phyloP scores from a whole-genome alignment of 176 grass and related monocot genomes.

The Zizania latifolia region DNA sequence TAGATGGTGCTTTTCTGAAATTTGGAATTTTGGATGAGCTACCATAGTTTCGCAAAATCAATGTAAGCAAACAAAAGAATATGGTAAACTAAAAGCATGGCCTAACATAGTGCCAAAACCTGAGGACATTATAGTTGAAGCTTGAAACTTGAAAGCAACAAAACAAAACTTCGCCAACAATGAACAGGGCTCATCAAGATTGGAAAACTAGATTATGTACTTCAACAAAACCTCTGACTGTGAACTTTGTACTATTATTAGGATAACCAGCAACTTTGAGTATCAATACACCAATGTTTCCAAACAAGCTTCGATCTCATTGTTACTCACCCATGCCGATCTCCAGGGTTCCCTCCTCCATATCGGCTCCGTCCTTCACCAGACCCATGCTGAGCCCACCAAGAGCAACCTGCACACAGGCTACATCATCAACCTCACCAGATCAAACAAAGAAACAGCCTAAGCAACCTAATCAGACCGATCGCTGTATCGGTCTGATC shows the following conservation, averaged over 20 bases:
- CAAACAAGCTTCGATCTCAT: background rate
- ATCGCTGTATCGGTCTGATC: too few relatives aligned
- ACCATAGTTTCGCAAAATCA: background rate
- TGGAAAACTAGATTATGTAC: background rate
- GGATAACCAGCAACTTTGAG: background rate
- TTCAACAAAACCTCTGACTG: background rate
- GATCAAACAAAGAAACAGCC: background rate
- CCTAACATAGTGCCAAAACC: background rate
- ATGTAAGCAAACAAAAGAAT: background rate
- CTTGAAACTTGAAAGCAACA: too few relatives aligned
- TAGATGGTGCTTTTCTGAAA: background rate
- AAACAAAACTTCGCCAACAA: background rate
- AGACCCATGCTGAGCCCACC: conserved; percentile 53
- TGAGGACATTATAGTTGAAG: background rate
- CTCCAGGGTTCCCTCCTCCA: conserved; percentile 64
- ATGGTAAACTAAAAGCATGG: background rate
- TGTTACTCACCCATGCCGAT: conserved; percentile 53
- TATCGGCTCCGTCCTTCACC: conserved; percentile 48
- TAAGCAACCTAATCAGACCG: background rate
- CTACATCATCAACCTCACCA: background rate
- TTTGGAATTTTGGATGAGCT: background rate
- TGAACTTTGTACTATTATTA: background rate
- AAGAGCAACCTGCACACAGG: conserved; percentile 31
- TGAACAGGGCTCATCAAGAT: background rate
- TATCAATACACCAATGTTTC: background rate